Percentiles rank a stretch among this genome's conserved stretches.
Conservation (phyloP, 495 filamentous ascomycete genomes). For the Lichina pygmaea region DNA sequence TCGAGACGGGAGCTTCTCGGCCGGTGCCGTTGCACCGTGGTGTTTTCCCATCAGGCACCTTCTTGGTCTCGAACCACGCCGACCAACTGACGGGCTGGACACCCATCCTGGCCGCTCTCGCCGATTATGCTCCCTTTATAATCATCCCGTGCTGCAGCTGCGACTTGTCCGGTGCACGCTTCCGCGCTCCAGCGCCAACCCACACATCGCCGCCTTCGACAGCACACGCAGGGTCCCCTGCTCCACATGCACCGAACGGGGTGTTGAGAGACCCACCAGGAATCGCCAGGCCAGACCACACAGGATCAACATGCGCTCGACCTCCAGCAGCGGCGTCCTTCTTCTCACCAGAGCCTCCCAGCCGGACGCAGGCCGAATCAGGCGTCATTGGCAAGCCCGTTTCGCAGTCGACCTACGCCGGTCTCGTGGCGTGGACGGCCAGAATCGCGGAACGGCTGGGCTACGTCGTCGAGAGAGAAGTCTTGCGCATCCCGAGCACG, state of each 20-base stretch:
- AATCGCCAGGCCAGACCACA: slow-evolving; percentile 17
- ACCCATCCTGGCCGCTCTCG: slow-evolving; percentile 55
- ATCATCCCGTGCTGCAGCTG: slow-evolving; percentile 91
- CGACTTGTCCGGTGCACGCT: slow-evolving; percentile 45
- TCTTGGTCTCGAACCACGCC: slow-evolving; percentile 89
- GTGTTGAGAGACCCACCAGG: neutral
- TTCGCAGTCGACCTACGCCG: slow-evolving; percentile 31
- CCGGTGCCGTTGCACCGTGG: slow-evolving; percentile 32
- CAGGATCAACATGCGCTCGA: no score
- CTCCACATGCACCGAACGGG: no score
- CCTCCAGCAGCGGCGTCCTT: no score
- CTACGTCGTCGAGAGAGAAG: slow-evolving; percentile 50
- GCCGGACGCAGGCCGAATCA: neutral
- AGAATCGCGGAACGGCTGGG: slow-evolving; percentile 39
- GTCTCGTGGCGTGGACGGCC: slow-evolving; percentile 42
- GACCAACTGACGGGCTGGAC: slow-evolving; percentile 95
- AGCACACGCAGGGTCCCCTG: slow-evolving; percentile 7
- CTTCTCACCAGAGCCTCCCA: slow-evolving; percentile 12
- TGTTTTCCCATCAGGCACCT: slow-evolving; percentile 44
- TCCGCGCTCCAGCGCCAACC: slow-evolving; percentile 30
- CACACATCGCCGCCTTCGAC: neutral
- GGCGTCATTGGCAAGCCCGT: slow-evolving; percentile 5
- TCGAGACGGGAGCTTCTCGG: slow-evolving; percentile 1
- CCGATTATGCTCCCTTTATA: slow-evolving; percentile 45
- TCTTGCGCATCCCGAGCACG: slow-evolving; percentile 71